These are phyloP conservation scores for Sporothrix variecibatus DNA, from an alignment of 2,329 filamentous ascomycete species.

Conservation along the genomic window DNA sequence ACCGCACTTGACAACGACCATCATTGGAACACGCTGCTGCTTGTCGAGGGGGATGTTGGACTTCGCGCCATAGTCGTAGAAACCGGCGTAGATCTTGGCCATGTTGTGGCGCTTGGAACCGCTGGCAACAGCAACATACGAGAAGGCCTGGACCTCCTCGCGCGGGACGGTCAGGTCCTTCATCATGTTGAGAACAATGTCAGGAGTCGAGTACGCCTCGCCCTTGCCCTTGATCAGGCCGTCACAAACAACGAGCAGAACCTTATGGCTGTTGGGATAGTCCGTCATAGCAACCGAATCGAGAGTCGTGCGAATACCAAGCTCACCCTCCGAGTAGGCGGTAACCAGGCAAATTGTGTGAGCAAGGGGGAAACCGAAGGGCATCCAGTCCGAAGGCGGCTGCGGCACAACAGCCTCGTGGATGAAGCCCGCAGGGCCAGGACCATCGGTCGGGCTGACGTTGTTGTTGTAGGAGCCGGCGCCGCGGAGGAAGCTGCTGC, in stretches of 20 bases:
- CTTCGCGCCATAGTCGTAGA: constrained; percentile 90
- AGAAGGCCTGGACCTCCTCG: constrained; percentile 85
- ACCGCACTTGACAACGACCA: constrained; percentile 92
- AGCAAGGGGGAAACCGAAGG: constrained; percentile 91
- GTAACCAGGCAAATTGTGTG: constrained; percentile 95
- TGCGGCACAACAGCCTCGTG: constrained; percentile 95
- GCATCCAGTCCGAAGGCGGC: constrained; percentile 94
- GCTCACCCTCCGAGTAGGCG: constrained; percentile 92
- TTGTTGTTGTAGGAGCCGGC: constrained; percentile 56
- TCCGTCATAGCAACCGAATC: constrained; percentile 97
- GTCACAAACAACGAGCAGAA: constrained; percentile 94
- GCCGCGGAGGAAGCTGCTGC: constrained; percentile 64
- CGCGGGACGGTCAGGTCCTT: constrained; percentile 80
- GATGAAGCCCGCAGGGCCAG: constrained; percentile 90
- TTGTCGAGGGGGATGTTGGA: constrained; percentile 79
- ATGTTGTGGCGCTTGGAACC: constrained; percentile 99
- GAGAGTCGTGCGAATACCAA: constrained; percentile 88
- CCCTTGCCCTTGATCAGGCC: constrained; percentile 97
- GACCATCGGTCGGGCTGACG: constrained; percentile 63
- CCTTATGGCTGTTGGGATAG: constrained; percentile 98
- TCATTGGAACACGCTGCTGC: constrained; percentile 97
- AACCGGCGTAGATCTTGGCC: constrained; percentile 97
- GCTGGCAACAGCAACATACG: constrained; percentile 93
- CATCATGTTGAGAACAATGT: constrained; percentile 91
- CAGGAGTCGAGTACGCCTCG: constrained; percentile 82